Conservation (phyloP, 495 filamentous ascomycete genomes). For the Talaromyces thailandensis region DNA sequence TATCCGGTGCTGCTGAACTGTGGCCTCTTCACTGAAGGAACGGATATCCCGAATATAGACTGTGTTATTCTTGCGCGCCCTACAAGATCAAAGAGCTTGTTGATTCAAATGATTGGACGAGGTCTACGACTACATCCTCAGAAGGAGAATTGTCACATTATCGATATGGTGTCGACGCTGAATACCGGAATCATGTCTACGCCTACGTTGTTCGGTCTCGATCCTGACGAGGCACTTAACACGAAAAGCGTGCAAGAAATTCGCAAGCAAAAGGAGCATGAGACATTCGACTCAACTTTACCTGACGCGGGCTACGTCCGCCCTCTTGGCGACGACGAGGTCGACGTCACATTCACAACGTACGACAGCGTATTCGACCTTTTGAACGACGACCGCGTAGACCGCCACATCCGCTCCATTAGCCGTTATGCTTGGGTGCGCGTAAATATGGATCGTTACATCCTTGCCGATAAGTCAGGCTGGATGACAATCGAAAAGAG, state of each 20-base stretch:
- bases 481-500: slow-evolving; percentile 54
- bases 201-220: slow-evolving; percentile 87
- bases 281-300: slow-evolving; percentile 22
- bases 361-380: slow-evolving; percentile 87
- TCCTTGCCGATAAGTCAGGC: slow-evolving; percentile 44
- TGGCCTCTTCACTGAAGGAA: slow-evolving; percentile 93
- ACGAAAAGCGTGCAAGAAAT: slow-evolving; percentile 49
- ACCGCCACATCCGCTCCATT: slow-evolving; percentile 66
- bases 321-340: slow-evolving; percentile 13
- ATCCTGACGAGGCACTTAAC: slow-evolving; percentile 73
- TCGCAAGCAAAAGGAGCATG: slow-evolving; percentile 37
- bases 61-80: slow-evolving; percentile 84
- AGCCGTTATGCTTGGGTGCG: slow-evolving; percentile 76
- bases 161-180: slow-evolving; percentile 88
- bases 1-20: slow-evolving; percentile 91
- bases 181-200: slow-evolving; percentile 76
- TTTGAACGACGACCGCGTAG: slow-evolving; percentile 68
- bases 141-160: slow-evolving; percentile 87
- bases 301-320: background rate
- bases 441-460: slow-evolving; percentile 51
- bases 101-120: slow-evolving; percentile 96
- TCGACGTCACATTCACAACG: slow-evolving; percentile 57
- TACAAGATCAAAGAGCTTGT: slow-evolving; percentile 79
- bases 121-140: slow-evolving; percentile 74
- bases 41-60: slow-evolving; percentile 96